Base-by-base conservation (phyloP, 2,329 filamentous ascomycete genomes). In the Cladosporium oxysporum region DNA sequence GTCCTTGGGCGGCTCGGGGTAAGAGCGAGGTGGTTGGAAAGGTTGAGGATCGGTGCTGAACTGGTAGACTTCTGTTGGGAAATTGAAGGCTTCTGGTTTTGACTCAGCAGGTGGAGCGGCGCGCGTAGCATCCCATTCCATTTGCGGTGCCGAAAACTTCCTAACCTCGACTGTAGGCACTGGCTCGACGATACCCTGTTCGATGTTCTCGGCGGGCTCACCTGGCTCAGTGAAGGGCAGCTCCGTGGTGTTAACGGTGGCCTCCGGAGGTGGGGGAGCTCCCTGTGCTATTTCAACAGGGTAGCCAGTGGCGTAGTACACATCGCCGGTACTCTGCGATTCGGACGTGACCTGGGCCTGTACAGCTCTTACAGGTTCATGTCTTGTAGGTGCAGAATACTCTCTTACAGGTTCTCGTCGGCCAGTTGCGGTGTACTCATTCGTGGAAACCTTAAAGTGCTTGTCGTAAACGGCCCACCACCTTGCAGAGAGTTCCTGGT, bases 391-490 rank as follows among this genome's bases (percentile, higher is more conserved):
- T n/a, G 52, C 53, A 23, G 55, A 29, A 29, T 68, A 68, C 33
- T 70, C 65, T 65, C 66, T 62, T 49, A 62, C 26, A 23, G 35
- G 58, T 58, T 64, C 62, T 53, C 62, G 65, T 67, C 62, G 69
- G 58, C 67, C 67, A 50, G 44, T 66, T n/a, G 52, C 53, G 26
- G 55, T 35, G 33, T 68, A 68, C 29, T 70, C 65, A 18, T 64
- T 41, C 18, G 69, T 60, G 66, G 78, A 73, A 44, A 78, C 75
- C 61, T 85, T 84, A 76, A 96, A 93, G 80, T 98, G 93, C 68
- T 87, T 85, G 79, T 98, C 94, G 76, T 96, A 96, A 50, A 96
- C 91, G 53, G 92, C 87, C 94, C 94, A 99, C 95, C 95, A 99
- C 74, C 88, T 87, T 67, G 88, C 90, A 50, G 93, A 81, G 82